Percentiles rank a stretch among this genome's conserved stretches.
Conservation (phyloP, 2,329 filamentous ascomycete species). For the Hortaea werneckii region DNA sequence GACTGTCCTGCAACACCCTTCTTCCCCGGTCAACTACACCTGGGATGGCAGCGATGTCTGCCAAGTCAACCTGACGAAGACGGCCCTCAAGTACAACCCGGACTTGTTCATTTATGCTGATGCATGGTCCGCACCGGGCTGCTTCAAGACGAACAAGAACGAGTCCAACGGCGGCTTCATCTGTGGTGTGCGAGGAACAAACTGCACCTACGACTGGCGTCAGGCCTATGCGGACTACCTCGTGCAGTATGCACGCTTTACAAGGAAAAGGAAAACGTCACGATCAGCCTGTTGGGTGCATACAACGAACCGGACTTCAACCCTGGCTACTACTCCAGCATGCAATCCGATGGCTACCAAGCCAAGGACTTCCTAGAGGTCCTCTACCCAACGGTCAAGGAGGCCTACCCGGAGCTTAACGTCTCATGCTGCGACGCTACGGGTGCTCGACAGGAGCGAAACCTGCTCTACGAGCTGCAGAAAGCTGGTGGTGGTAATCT, state of each 20-base stretch:
- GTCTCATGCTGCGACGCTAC: conserved; percentile 38
- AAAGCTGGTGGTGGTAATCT: conserved; percentile 17
- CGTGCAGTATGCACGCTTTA: conserved; percentile 39
- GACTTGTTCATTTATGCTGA: conserved; percentile 33
- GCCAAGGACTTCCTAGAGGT: conserved; percentile 43
- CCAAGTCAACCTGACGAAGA: conserved; percentile 11
- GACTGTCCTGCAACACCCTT: conserved; percentile 10
- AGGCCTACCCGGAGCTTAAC: conserved; percentile 26
- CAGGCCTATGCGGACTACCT: conserved; percentile 42
- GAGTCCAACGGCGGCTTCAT: conserved; percentile 36
- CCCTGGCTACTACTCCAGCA: conserved; percentile 30
- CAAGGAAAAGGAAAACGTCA: conserved; percentile 26
- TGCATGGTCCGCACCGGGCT: conserved; percentile 42
- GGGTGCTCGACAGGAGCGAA: conserved; percentile 26
- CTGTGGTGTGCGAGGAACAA: conserved; percentile 34
- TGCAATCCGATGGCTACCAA: conserved; percentile 37
- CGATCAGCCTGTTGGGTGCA: conserved; percentile 34
- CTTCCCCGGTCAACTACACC: conserved; percentile 11
- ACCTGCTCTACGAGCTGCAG: conserved; percentile 20
- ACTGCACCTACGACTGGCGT: conserved; percentile 37
- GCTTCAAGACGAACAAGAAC: conserved; percentile 36
- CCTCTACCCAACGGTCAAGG: conserved; percentile 32
- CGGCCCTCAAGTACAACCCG: conserved; percentile 13
- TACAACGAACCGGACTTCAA: conserved; percentile 37
- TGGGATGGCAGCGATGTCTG: conserved; percentile 9